Evolutionary conservation across 192 early-diverging fungal species (phyloP).

Genomic region (Coemansia sp.): DNA sequence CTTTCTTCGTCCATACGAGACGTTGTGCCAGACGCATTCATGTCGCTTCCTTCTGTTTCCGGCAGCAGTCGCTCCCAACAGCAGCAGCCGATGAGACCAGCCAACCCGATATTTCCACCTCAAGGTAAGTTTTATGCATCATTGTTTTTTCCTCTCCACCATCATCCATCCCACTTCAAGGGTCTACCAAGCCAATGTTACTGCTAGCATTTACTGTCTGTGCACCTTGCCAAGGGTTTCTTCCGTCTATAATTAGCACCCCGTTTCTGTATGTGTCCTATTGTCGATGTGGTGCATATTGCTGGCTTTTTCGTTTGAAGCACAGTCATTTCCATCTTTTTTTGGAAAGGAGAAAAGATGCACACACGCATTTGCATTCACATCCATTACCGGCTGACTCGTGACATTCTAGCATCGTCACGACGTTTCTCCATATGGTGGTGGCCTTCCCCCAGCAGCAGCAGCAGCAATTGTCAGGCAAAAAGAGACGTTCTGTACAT

Average conservation of each 20-base stretch:
- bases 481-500: no score
- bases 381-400: no score
- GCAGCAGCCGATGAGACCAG: constrained; percentile 10
- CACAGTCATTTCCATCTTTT: no score
- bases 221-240: not conserved
- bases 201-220: not conserved
- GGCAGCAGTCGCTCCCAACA: constrained; percentile 20
- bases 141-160: no score
- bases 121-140: constrained; percentile 20
- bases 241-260: not conserved
- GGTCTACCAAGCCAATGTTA: not conserved
- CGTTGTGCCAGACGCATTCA: constrained; percentile 13
- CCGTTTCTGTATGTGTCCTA: not conserved
- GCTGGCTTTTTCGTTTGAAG: no score
- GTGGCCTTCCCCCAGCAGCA: no score
- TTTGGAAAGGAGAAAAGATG: no score
- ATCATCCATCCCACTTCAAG: constrained; percentile 4
- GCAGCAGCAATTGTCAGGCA: no score
- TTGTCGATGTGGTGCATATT: no score
- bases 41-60: constrained; percentile 27
- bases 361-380: no score
- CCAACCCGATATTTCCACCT: constrained; percentile 26
- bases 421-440: no score
- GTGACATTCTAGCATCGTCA: no score
- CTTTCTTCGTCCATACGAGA: constrained; percentile 8